Conservation (phyloP, 1,284 basidiomycete species). For the Cutaneotrichosporon mucoides region DNA sequence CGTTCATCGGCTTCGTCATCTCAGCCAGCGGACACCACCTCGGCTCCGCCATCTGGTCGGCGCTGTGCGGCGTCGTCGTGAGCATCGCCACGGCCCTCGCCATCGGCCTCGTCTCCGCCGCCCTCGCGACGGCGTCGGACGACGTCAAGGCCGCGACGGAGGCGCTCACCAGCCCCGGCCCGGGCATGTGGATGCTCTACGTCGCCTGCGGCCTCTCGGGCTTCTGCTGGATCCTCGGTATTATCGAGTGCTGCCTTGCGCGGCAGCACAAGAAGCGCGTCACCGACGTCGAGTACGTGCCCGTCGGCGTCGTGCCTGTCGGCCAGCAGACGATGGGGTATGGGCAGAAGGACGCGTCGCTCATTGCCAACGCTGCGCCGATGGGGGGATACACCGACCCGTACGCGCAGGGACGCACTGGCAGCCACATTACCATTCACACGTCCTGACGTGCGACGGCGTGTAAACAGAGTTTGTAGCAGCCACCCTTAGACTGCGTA, state of each 20-base stretch:
- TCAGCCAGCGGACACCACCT: neutral
- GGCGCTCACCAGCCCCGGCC: neutral
- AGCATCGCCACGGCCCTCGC: neutral
- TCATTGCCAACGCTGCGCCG: neutral
- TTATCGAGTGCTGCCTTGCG: constrained; percentile 2
- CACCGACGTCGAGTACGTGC: neutral
- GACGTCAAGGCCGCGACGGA: neutral
- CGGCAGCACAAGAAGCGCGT: neutral
- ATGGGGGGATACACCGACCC: neutral
- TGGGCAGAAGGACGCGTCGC: neutral
- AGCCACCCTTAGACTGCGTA: no score
- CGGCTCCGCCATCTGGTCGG: neutral
- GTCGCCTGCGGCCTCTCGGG: neutral
- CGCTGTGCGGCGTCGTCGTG: neutral
- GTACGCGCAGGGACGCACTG: no score
- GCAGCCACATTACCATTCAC: no score
- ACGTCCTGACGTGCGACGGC: no score
- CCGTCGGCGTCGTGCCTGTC: neutral
- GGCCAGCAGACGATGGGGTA: neutral
- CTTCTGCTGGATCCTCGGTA: neutral
- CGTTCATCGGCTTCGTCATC: neutral
- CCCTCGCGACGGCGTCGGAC: neutral
- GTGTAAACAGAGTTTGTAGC: no score
- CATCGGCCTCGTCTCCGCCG: no score
- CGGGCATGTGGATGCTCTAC: neutral